Base-by-base conservation (phyloP, 345 rosid genomes). In the Erodium maritimum region DNA sequence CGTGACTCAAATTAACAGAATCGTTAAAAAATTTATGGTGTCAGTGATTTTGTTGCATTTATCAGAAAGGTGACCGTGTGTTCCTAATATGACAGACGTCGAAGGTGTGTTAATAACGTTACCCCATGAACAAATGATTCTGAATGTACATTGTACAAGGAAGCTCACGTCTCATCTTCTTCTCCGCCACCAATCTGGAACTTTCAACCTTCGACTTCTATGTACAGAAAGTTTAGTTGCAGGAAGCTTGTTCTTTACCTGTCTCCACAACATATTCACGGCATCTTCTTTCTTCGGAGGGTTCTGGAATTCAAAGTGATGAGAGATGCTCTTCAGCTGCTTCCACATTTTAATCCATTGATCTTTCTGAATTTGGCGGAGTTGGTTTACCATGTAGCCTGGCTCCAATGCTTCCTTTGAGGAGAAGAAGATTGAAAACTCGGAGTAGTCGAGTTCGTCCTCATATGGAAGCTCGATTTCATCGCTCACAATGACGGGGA, bases 281-380 rank as follows among this genome's bases (percentile, higher is more conserved):
- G 81, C 77, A 21, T 77, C 81, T 19, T 64, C 78, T 52, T 70
- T 71, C 67, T 54, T 11, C 5, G 75, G 69, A 17, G 81, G 81
- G 62, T 69, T 73, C 52, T 70, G 75, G 63, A 61, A 70, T 48
- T 77, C 75, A 50, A 61, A 77, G 61, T 69, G 67, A 71, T 51
- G 67, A 17, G 74, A 66, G 19, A 77, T 57, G 55, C 60, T 66
- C 64, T 73, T 73, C 23, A 77, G 70, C 52, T 56, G 55, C 34
- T 21, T 62, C 77, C 81, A 77, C 78, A 67, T 77, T 45, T 66
- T 24, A 5, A 64, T 18, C 81, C 81, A 77, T 52, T 66, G 57
- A 19, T 73, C 71, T 60, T 65, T 77, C 3, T 67, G 62, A 23
- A 77, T 61, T 50, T 67, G 51, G 22, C 81, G 64, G 54, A 77